Conservation (phyloP, 179 eudicot genomes). For the Amaranthus tricolor region DNA sequence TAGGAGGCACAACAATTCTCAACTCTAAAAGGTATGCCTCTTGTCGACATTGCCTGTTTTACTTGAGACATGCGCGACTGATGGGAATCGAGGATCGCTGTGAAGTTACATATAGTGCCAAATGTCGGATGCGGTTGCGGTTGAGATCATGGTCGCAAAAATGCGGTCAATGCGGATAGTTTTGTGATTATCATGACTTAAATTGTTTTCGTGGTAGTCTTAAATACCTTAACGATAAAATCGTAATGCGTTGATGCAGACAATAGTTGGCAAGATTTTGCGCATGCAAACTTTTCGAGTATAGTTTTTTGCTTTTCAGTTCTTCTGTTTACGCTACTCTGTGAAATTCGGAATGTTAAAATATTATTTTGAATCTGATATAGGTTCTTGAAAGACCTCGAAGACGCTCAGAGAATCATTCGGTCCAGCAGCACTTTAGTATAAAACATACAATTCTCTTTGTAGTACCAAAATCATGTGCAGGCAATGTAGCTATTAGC, state of each 20-base stretch:
- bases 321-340: background rate
- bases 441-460: slow-evolving; percentile 23
- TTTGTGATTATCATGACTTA: background rate
- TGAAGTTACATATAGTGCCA: background rate
- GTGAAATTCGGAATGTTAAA: background rate
- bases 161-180: background rate
- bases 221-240: no score
- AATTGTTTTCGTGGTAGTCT: no score
- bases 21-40: slow-evolving; percentile 68
- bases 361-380: slow-evolving; percentile 13
- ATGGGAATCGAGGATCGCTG: background rate
- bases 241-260: no score
- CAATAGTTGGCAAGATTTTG: background rate
- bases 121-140: background rate
- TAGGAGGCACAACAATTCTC: slow-evolving; percentile 77
- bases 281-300: background rate
- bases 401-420: slow-evolving; percentile 75
- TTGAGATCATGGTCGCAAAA: no score
- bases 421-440: slow-evolving; percentile 52
- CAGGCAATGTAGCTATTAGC: slow-evolving; percentile 15
- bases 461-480: background rate
- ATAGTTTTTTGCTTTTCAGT: background rate
- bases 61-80: background rate
- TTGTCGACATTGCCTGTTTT: background rate
- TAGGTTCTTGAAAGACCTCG: slow-evolving; percentile 86